Conservation (phyloP, 2,329 filamentous ascomycete species). For the Cladosporium sphaerospermum region DNA sequence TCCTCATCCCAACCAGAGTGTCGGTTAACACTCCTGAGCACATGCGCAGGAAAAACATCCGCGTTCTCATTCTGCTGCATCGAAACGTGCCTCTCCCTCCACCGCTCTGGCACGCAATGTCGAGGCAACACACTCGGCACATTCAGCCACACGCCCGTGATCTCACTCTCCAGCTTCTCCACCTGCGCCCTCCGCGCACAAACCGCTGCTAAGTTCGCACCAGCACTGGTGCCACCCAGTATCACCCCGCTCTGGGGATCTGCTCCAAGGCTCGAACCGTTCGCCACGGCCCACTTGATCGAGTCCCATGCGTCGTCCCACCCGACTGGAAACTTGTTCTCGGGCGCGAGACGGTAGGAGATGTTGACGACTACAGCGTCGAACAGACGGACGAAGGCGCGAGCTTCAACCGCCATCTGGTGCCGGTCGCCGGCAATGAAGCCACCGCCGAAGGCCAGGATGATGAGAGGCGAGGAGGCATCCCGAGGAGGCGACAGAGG, state of each 20-base stretch:
- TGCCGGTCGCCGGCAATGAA: conserved; percentile 24
- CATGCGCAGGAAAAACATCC: conserved; percentile 25
- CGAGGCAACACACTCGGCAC: conserved; percentile 34
- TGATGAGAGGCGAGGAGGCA: conserved; percentile 18
- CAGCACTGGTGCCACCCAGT: conserved; percentile 45
- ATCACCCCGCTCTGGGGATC: conserved; percentile 44
- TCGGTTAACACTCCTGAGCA: conserved; percentile 11
- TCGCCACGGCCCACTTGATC: conserved; percentile 38
- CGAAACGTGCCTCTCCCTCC: conserved; percentile 34
- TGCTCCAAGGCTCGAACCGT: conserved; percentile 35
- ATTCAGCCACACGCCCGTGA: conserved; percentile 46
- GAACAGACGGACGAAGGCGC: conserved; percentile 22
- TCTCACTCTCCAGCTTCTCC: conserved; percentile 35
- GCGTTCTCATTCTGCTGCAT: conserved; percentile 37
- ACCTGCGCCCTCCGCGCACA: conserved; percentile 37
- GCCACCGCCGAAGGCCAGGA: conserved; percentile 25
- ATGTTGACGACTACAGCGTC: conserved; percentile 32
- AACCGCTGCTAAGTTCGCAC: conserved; percentile 36
- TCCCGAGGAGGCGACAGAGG: conserved; percentile 17
- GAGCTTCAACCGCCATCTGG: conserved; percentile 20
- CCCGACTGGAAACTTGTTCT: conserved; percentile 41
- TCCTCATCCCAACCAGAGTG: conserved; percentile 14
- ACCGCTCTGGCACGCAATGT: conserved; percentile 34
- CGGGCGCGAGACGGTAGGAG: conserved; percentile 42
- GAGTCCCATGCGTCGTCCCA: conserved; percentile 42